Percentiles rank a stretch among this genome's conserved stretches.
These are phyloP conservation scores for Aspergillus brasiliensis DNA, from an alignment of 2,329 filamentous ascomycete species.

Conservation along the genomic window DNA sequence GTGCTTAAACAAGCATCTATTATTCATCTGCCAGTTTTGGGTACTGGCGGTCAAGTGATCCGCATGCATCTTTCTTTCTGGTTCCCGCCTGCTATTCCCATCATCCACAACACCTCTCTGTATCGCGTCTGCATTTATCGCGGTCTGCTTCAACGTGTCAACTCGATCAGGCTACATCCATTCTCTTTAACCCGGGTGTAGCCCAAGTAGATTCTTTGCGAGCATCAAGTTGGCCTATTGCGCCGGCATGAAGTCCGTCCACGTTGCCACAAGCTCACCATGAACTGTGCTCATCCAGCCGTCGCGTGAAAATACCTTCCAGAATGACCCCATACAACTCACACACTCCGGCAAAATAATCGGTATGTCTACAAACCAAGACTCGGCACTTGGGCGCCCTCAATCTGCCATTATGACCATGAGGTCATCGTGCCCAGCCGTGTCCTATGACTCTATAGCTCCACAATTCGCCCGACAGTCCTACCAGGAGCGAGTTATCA, in stretches of 20 bases:
- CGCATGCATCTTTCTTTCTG: not conserved
- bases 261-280: not conserved
- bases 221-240: not conserved
- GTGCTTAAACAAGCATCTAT: not conserved
- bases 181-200: not conserved
- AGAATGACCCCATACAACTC: not conserved
- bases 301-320: not conserved
- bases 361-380: slow-evolving; percentile 2
- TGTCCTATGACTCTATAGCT: slow-evolving; percentile 2
- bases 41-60: slow-evolving; percentile 1
- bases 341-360: slow-evolving; percentile 7
- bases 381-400: not conserved
- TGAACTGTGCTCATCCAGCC: not conserved
- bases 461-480: not conserved
- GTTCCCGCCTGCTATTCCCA: not conserved
- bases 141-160: not conserved
- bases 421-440: not conserved
- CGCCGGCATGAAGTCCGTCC: not conserved
- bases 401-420: not conserved
- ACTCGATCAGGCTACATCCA: not conserved
- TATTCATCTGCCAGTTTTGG: slow-evolving; percentile 1
- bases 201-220: not conserved
- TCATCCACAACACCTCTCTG: not conserved
- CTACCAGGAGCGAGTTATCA: not conserved
- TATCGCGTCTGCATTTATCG: not conserved